Percentiles rank a stretch among this genome's conserved stretches.
Conservation (phyloP, 2,329 filamentous ascomycete genomes). For the Aureobasidium sp. region DNA sequence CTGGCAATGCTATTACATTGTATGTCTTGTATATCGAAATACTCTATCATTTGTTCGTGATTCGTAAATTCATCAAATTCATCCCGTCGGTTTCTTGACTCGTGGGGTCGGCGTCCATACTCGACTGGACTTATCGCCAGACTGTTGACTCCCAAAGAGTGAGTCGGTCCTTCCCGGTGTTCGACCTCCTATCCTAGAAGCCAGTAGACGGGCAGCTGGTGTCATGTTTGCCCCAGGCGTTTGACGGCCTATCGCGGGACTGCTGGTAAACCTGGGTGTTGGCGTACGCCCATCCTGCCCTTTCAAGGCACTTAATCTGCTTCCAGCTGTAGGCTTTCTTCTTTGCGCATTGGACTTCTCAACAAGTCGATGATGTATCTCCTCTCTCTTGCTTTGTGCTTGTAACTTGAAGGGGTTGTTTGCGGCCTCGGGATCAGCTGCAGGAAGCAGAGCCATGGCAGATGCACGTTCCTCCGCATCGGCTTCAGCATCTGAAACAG, state of each 20-base stretch:
- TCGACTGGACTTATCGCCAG: slow-evolving; percentile 13
- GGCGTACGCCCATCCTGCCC: slow-evolving; percentile 45
- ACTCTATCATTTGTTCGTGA: not conserved
- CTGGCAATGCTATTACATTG: not conserved
- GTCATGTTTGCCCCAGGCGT: slow-evolving; percentile 47
- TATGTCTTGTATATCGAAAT: not conserved
- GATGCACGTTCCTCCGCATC: slow-evolving; percentile 30
- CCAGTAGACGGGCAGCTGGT: slow-evolving; percentile 64
- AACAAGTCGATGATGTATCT: slow-evolving; percentile 77
- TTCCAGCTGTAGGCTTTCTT: slow-evolving; percentile 52
- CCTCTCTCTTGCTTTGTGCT: slow-evolving; percentile 68
- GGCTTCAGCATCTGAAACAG: slow-evolving; percentile 28
- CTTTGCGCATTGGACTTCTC: slow-evolving; percentile 67
- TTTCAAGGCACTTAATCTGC: slow-evolving; percentile 27
- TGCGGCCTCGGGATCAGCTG: slow-evolving; percentile 41
- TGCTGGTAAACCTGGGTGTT: slow-evolving; percentile 62
- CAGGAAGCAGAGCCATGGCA: slow-evolving; percentile 36
- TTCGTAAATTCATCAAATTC: not conserved
- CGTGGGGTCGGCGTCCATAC: slow-evolving; percentile 20
- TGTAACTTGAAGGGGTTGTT: slow-evolving; percentile 76
- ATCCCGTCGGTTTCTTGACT: not conserved
- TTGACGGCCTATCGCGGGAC: slow-evolving; percentile 47
- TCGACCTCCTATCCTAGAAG: slow-evolving; percentile 52
- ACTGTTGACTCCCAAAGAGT: slow-evolving; percentile 27
- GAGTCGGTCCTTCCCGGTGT: slow-evolving; percentile 21